These are phyloP conservation scores for Peronospora tabacina DNA, from an alignment of 352 stramenopile genomes.

Conservation along the genomic window DNA sequence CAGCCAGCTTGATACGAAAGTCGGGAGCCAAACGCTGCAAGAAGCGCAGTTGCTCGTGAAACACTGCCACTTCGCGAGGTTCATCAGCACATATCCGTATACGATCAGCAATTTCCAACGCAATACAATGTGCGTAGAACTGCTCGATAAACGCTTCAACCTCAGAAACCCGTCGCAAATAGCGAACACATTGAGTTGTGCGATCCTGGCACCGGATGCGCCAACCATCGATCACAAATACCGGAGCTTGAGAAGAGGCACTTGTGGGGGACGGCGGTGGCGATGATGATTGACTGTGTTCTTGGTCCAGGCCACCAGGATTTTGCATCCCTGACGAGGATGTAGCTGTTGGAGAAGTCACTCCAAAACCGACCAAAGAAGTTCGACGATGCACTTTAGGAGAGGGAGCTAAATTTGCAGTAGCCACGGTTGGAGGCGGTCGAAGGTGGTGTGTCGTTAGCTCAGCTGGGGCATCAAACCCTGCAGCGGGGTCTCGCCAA, in stretches of 20 bases:
- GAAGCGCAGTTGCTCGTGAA: slow-evolving; percentile 60
- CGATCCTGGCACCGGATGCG: slow-evolving; percentile 58
- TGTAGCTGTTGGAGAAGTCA: slow-evolving; percentile 14
- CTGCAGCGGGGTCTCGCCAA: slow-evolving; percentile 48
- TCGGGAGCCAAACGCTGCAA: slow-evolving; percentile 50
- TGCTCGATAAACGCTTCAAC: slow-evolving; percentile 57
- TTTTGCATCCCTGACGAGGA: slow-evolving; percentile 8
- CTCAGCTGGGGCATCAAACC: slow-evolving; percentile 52
- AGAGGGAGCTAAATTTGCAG: slow-evolving; percentile 15
- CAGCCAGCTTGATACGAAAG: slow-evolving; percentile 65
- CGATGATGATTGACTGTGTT: slow-evolving; percentile 8
- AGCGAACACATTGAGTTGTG: slow-evolving; percentile 50
- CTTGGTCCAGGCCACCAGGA: slow-evolving; percentile 3
- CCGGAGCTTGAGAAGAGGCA: slow-evolving; percentile 14
- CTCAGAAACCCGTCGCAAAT: slow-evolving; percentile 44
- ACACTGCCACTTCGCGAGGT: slow-evolving; percentile 42
- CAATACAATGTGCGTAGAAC: slow-evolving; percentile 60
- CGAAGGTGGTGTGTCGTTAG: slow-evolving; percentile 25
- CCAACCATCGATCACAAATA: slow-evolving; percentile 52
- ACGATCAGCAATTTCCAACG: slow-evolving; percentile 44
- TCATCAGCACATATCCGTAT: slow-evolving; percentile 71
- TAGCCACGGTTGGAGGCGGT: slow-evolving; percentile 18
- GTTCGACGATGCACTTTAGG: slow-evolving; percentile 17
- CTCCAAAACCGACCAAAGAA: slow-evolving; percentile 17
- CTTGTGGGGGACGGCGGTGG: slow-evolving; percentile 8